Conservation (phyloP, 768 basidiomycete genomes). For the Termitomyces titanicus region DNA sequence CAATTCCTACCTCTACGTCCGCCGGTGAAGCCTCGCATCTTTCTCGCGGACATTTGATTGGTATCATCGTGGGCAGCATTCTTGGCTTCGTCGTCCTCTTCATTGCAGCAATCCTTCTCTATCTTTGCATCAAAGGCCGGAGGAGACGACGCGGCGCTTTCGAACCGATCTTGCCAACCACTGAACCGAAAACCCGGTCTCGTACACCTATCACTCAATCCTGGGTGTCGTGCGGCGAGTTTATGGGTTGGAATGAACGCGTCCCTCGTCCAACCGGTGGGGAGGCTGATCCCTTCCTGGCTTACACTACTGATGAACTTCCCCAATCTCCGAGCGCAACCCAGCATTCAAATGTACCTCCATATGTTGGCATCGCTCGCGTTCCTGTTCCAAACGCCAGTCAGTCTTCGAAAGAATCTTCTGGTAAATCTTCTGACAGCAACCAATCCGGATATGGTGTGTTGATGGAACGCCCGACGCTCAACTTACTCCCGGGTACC, state of each 20-base stretch:
- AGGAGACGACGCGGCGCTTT: constrained; percentile 31
- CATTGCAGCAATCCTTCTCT: constrained; percentile 41
- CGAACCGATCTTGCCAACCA: background rate
- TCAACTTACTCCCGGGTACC: constrained; percentile 30
- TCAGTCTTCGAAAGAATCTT: constrained; percentile 35
- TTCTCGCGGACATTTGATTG: constrained; percentile 43
- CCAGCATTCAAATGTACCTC: constrained; percentile 17
- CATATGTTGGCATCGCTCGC: constrained; percentile 29
- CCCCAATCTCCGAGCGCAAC: constrained; percentile 11
- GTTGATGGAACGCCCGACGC: constrained; percentile 38
- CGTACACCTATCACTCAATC: background rate
- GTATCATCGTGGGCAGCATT: constrained; percentile 57
- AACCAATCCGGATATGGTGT: constrained; percentile 43
- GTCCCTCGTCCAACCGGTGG: constrained; percentile 69
- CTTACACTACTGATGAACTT: constrained; percentile 24
- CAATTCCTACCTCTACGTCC: constrained; percentile 10
- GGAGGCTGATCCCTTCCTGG: constrained; percentile 64
- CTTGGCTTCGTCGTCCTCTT: constrained; percentile 58
- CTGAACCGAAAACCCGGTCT: background rate
- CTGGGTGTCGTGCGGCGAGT: constrained; percentile 21
- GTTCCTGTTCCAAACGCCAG: constrained; percentile 37
- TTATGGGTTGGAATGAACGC: constrained; percentile 51
- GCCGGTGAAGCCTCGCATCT: constrained; percentile 17
- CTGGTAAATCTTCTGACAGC: constrained; percentile 36
- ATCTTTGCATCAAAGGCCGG: constrained; percentile 48